phyloP scores from a whole-genome alignment of 805 yeast genomes.

The Wickerhamiella cacticola region DNA sequence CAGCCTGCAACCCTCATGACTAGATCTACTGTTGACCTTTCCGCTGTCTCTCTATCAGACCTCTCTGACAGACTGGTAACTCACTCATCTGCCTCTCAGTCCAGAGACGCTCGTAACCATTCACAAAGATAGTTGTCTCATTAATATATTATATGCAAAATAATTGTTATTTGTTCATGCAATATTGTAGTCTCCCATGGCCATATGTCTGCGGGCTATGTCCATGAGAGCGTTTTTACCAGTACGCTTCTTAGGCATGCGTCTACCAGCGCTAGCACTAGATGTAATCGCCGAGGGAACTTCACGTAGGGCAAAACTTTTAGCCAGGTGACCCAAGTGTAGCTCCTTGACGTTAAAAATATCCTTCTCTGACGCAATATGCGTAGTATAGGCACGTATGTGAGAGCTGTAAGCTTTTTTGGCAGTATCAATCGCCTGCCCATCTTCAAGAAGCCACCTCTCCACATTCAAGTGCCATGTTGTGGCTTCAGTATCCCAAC shows the following conservation, averaged over 20 bases:
- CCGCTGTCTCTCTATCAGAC: too few relatives aligned
- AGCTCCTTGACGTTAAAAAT: constrained; percentile 69
- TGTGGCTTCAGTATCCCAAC: constrained; percentile 91
- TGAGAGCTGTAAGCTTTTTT: constrained; percentile 77
- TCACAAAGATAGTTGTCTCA: background rate
- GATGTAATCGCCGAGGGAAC: constrained; percentile 53
- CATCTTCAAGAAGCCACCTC: constrained; percentile 70
- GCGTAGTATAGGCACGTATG: constrained; percentile 92
- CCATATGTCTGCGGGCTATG: constrained; percentile 19
- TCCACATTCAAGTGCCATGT: constrained; percentile 90
- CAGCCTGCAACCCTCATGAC: too few relatives aligned
- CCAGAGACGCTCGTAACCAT: too few relatives aligned
- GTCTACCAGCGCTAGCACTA: constrained; percentile 8
- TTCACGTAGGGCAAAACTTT: constrained; percentile 87
- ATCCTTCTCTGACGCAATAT: constrained; percentile 64
- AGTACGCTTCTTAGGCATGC: constrained; percentile 15
- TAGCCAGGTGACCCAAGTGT: constrained; percentile 94
- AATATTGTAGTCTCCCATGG: constrained; percentile 21
- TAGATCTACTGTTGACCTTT: too few relatives aligned
- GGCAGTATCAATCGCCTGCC: constrained; percentile 49
- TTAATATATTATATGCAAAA: background rate
- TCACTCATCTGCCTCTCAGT: too few relatives aligned
- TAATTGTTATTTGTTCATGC: constrained; percentile 7
- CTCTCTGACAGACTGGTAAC: too few relatives aligned
- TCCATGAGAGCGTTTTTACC: constrained; percentile 19